Evolutionary conservation across 176 grass and related monocot genomes (phyloP).

Genomic region (Eragrostis curvula): DNA sequence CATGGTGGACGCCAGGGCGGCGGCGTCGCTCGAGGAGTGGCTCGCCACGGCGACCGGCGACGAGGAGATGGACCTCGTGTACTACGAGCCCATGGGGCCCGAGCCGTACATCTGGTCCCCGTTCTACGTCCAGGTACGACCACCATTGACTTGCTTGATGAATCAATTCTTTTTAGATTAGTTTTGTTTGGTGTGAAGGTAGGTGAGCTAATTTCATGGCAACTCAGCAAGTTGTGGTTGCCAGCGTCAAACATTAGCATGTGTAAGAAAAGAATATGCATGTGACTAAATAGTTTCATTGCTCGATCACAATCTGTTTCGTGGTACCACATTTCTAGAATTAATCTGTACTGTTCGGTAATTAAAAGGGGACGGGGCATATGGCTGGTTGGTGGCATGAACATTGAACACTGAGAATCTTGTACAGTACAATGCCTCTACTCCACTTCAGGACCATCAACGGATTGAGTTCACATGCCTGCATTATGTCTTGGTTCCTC

Average conservation of each 20-base stretch:
- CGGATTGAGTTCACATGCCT: constrained; percentile 34
- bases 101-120: constrained; percentile 84
- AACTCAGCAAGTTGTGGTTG: neutral
- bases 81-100: constrained; percentile 60
- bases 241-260: neutral
- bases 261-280: neutral
- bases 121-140: constrained; percentile 86
- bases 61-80: constrained; percentile 78
- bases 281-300: neutral
- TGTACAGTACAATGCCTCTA: neutral
- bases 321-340: neutral
- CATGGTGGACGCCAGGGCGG: constrained; percentile 61
- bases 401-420: neutral
- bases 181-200: constrained; percentile 10
- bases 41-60: constrained; percentile 60
- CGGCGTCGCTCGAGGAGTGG: constrained; percentile 70
- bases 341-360: neutral
- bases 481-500: neutral
- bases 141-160: no score
- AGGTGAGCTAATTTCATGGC: neutral
- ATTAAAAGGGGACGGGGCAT: neutral
- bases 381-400: neutral
- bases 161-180: neutral
- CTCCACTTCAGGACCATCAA: neutral
- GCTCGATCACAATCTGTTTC: neutral